phyloP scores from a whole-genome alignment of 176 grass and related monocot species.

The Phragmites australis region DNA sequence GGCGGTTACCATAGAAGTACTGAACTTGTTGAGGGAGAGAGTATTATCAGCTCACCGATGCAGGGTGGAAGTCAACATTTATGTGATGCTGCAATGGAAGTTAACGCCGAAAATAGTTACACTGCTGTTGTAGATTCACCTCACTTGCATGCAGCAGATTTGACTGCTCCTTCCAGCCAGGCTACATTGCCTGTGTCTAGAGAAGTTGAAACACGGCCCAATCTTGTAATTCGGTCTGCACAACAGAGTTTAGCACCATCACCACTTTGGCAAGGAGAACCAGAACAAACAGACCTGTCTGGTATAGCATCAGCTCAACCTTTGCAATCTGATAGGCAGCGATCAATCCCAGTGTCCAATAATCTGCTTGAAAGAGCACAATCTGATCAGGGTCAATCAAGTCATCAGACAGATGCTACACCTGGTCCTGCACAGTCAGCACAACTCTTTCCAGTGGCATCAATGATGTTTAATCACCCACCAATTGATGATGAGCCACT shows the following conservation, averaged over 20 bases:
- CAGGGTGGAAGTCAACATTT: constrained; percentile 25
- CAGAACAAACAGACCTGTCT: constrained; percentile 22
- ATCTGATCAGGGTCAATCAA: constrained; percentile 27
- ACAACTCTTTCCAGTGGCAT: constrained; percentile 55
- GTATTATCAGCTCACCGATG: background rate
- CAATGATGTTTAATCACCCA: constrained; percentile 53
- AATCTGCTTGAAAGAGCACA: constrained; percentile 36
- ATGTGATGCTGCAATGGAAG: constrained; percentile 41
- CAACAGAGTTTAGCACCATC: constrained; percentile 36
- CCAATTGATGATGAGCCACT: constrained; percentile 57
- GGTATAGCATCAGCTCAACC: constrained; percentile 17
- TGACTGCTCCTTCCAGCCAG: background rate
- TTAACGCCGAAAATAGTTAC: background rate
- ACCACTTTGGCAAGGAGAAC: constrained; percentile 17
- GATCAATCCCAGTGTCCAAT: constrained; percentile 23
- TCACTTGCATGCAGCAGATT: constrained; percentile 2
- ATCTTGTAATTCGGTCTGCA: constrained; percentile 20
- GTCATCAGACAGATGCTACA: constrained; percentile 28
- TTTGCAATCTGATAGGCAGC: constrained; percentile 41
- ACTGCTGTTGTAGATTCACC: background rate
- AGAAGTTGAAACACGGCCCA: constrained; percentile 25
- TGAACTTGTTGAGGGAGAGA: constrained; percentile 21
- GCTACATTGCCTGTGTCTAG: constrained; percentile 15
- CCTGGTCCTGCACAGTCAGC: constrained; percentile 9
- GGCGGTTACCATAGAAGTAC: background rate